Evolutionary conservation across 345 rosid genomes (phyloP), one percentile per base, ranked within the genome.

Genomic region (Hibiscus tridactylites): DNA sequence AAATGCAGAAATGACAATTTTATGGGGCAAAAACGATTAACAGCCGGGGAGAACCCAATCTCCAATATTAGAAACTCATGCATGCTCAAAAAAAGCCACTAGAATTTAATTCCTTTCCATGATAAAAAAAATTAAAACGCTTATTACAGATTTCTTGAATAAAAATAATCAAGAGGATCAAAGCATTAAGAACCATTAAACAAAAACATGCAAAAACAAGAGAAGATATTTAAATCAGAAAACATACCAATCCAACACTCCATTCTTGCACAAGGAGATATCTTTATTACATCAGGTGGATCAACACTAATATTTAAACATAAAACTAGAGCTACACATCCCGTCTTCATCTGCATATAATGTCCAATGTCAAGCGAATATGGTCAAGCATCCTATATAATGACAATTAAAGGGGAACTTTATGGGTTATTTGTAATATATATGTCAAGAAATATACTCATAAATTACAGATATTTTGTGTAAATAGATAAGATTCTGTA

Each of bases 261-360:
- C 89, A 95, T 87, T 85, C 99, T 89, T 68, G 99, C 99, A 88
- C 99, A 95, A 47, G 99, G 98, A 49, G 99, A 89, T 83, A 95
- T 95, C 88, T 95, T 95, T 75, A 95, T 95, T 31, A 95, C 99
- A 86, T 92, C 99, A 1, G 99, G 99, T 24, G 99, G 99, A 83
- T 95, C 99, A 77, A 95, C 96, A 31, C 96, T 87, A 60, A 95
- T 95, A 83, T 95, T 92, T 82, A 95, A 85, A 85, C 98, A 92
- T 68, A 95, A 81, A 81, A 92, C 99, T 76, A 95, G 80, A 70
- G 99, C 99, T 78, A 95, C 98, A 81, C 86, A 95, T 79, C 98
- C 98, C 13, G 99, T 95, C 89, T 88, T 95, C 98, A 95, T 95
- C 99, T 95, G 98, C 93, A 81, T 63, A 85, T 42, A 70, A 76